These are phyloP conservation scores for Microbotryum intermedium DNA, from an alignment of 1,284 basidiomycete species.

Conservation along the genomic window DNA sequence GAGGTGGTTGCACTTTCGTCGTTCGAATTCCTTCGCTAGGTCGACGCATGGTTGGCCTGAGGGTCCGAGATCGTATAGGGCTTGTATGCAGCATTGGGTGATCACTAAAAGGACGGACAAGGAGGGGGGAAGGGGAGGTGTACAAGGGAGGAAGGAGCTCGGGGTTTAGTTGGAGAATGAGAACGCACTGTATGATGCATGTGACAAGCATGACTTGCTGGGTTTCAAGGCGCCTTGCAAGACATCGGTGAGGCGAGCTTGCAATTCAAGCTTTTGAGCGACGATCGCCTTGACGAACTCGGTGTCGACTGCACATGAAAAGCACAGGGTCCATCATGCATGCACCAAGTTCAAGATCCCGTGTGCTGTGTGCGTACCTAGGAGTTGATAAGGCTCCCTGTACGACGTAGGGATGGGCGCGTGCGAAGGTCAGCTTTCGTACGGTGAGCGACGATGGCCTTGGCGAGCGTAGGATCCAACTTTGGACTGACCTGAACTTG, in stretches of 20 bases:
- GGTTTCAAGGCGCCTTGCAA: slow-evolving; percentile 78
- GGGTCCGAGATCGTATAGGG: slow-evolving; percentile 71
- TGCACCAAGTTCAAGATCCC: too few relatives aligned
- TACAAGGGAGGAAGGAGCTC: too few relatives aligned
- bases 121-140: not conserved
- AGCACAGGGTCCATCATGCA: too few relatives aligned
- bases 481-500: slow-evolving; percentile 55
- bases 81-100: slow-evolving; percentile 87
- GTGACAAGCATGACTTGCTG: slow-evolving; percentile 51
- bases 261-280: slow-evolving; percentile 61
- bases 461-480: not conserved
- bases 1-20: slow-evolving; percentile 84
- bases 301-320: slow-evolving; percentile 61
- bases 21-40: slow-evolving; percentile 84
- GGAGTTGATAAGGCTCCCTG: slow-evolving; percentile 70
- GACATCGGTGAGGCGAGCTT: slow-evolving; percentile 61
- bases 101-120: slow-evolving; percentile 58
- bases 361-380: slow-evolving; percentile 49
- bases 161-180: too few relatives aligned
- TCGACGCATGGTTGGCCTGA: slow-evolving; percentile 64
- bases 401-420: too few relatives aligned
- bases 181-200: too few relatives aligned
- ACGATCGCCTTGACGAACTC: slow-evolving; percentile 66
- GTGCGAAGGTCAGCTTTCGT: not conserved
- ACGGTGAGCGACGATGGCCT: not conserved